Conservation (phyloP, 176 grass and related monocot species). For the Avena atlantica region DNA sequence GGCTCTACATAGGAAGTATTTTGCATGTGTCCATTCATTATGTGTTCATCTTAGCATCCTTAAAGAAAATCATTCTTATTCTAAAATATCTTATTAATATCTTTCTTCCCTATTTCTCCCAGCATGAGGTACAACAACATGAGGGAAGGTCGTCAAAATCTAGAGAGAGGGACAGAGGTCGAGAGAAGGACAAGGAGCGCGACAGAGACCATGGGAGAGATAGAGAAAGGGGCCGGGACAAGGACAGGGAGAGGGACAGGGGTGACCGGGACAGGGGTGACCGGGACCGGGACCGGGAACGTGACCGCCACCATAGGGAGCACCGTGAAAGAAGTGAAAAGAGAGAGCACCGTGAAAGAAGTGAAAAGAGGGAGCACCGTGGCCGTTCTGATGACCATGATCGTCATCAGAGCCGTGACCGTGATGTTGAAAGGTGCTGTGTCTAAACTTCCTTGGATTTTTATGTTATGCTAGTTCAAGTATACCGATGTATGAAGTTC, state of each 20-base stretch:
- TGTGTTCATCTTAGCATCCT: not conserved
- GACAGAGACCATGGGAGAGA: conserved; percentile 60
- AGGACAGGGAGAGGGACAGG: conserved; percentile 51
- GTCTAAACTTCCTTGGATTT: not conserved
- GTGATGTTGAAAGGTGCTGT: conserved; percentile 66
- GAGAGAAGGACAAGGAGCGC: conserved; percentile 62
- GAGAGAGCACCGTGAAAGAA: conserved; percentile 75
- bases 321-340: conserved; percentile 71
- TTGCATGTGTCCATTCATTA: conserved; percentile 19
- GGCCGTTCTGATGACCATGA: conserved; percentile 72
- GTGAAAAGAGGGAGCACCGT: conserved; percentile 60
- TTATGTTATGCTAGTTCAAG: not conserved
- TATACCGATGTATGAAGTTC: not conserved
- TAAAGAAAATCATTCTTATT: not conserved
- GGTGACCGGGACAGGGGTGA: conserved; percentile 39
- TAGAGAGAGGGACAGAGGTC: conserved; percentile 74
- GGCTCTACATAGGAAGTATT: not conserved
- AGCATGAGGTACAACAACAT: conserved; percentile 53
- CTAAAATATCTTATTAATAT: not conserved
- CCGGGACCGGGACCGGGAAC: conserved; percentile 47
- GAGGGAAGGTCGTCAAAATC: conserved; percentile 79
- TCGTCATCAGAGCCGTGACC: conserved; percentile 54
- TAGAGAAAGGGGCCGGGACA: conserved; percentile 57
- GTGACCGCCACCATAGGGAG: conserved; percentile 77
- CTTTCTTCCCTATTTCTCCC: conserved; percentile 8